Conservation (phyloP, 2,329 filamentous ascomycete genomes). For the Apiospora kogelbergensis region DNA sequence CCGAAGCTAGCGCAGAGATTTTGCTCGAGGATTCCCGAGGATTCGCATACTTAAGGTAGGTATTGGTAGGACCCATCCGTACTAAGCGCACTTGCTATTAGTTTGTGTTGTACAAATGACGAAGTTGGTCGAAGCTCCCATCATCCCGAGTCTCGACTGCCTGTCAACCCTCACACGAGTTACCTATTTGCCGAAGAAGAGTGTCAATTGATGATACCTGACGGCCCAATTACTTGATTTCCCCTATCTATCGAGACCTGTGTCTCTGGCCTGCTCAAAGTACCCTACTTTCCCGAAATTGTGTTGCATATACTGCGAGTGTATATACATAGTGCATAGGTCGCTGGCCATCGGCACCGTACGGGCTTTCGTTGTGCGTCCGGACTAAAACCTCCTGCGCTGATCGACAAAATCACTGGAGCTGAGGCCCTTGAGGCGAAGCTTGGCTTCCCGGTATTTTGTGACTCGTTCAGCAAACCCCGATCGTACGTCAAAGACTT, state of each 20-base stretch:
- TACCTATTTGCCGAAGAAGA: neutral
- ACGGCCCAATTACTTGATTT: neutral
- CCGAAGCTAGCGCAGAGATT: slow-evolving; percentile 12
- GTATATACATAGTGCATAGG: neutral
- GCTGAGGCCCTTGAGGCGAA: slow-evolving; percentile 6
- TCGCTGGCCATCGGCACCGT: neutral
- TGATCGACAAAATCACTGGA: slow-evolving; percentile 7
- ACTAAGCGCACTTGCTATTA: neutral
- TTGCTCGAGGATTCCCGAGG: slow-evolving; percentile 11
- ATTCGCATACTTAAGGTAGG: slow-evolving; percentile 7
- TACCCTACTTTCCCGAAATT: neutral
- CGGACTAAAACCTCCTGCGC: slow-evolving; percentile 8
- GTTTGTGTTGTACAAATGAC: neutral
- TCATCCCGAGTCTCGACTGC: neutral
- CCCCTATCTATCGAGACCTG: neutral
- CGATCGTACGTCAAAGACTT: neutral
- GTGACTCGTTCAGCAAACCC: neutral
- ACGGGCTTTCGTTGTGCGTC: neutral
- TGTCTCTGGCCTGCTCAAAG: neutral
- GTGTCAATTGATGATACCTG: neutral
- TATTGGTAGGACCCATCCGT: neutral
- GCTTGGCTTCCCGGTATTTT: neutral
- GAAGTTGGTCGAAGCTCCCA: neutral
- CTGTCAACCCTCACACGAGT: neutral
- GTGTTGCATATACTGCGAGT: neutral